These are phyloP conservation scores for Stentor coeruleus DNA, from an alignment of 73 alveolate genomes.

Conservation along the genomic window DNA sequence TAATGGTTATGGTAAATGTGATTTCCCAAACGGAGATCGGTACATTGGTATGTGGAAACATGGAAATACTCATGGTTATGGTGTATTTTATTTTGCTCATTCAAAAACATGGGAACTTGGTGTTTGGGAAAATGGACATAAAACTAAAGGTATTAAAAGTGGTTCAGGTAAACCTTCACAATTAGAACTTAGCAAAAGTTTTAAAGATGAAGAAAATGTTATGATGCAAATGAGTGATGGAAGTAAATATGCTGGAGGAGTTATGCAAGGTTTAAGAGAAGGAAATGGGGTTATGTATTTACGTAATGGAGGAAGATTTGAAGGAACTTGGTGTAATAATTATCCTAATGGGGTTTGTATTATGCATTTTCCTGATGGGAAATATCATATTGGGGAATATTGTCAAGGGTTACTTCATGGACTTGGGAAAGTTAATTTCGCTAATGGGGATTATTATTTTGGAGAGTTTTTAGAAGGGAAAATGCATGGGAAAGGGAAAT, in stretches of 20 bases:
- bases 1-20: constrained; percentile 14
- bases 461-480: constrained; percentile 7
- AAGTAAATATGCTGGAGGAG: constrained; percentile 16
- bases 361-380: constrained; percentile 6
- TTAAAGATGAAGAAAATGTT: background rate
- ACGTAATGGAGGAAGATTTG: background rate
- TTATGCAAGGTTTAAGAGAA: constrained; percentile 1
- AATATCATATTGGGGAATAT: constrained; percentile 9
- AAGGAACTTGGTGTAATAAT: constrained; percentile 14
- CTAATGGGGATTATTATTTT: constrained; percentile 13
- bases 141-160: background rate
- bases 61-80: constrained; percentile 19
- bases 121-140: background rate
- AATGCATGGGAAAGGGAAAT: constrained; percentile 21
- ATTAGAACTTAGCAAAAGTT: background rate
- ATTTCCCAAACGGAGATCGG: constrained; percentile 11
- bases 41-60: constrained; percentile 7
- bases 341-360: constrained; percentile 14
- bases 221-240: constrained; percentile 2
- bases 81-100: background rate
- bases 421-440: background rate
- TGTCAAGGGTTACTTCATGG: constrained; percentile 2
- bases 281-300: constrained; percentile 15
- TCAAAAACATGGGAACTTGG: constrained; percentile 18
- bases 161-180: constrained; percentile 19